phyloP scores from a whole-genome alignment of 2,329 filamentous ascomycete species.

The Neurospora crassa region DNA sequence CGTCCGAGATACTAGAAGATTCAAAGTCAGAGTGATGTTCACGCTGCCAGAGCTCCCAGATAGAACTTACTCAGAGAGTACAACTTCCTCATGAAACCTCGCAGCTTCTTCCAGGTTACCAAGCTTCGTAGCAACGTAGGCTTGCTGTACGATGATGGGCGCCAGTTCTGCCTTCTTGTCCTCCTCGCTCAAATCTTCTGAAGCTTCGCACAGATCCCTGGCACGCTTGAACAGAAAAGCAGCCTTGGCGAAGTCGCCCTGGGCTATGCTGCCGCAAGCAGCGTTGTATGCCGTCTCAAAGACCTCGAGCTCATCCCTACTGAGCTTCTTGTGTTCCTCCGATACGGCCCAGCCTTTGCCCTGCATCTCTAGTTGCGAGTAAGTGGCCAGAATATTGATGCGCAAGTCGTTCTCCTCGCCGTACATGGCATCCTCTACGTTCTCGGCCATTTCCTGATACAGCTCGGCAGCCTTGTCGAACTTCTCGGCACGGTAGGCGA shows the following conservation, averaged over 20 bases:
- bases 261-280: slow-evolving; percentile 63
- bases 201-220: slow-evolving; percentile 59
- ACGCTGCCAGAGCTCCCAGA: not conserved
- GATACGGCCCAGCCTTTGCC: slow-evolving; percentile 41
- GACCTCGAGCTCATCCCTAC: slow-evolving; percentile 55
- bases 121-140: slow-evolving; percentile 59
- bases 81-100: slow-evolving; percentile 51
- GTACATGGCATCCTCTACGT: slow-evolving; percentile 30
- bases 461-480: slow-evolving; percentile 57
- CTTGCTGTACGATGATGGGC: slow-evolving; percentile 67
- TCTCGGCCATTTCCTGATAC: slow-evolving; percentile 48
- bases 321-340: slow-evolving; percentile 44
- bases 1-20: slow-evolving; percentile 49
- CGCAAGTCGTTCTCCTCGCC: slow-evolving; percentile 64
- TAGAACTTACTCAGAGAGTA: slow-evolving; percentile 48
- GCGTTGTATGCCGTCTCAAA: slow-evolving; percentile 80
- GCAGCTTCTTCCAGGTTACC: slow-evolving; percentile 58
- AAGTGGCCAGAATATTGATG: slow-evolving; percentile 65
- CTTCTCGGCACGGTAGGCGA: slow-evolving; percentile 65
- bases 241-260: slow-evolving; percentile 55
- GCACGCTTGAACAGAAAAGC: slow-evolving; percentile 60
- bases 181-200: slow-evolving; percentile 63
- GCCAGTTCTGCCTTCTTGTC: slow-evolving; percentile 67
- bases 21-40: slow-evolving; percentile 20
- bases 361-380: slow-evolving; percentile 65